phyloP scores from a whole-genome alignment of 768 basidiomycete species.

The Udeniomyces megalosporus region DNA sequence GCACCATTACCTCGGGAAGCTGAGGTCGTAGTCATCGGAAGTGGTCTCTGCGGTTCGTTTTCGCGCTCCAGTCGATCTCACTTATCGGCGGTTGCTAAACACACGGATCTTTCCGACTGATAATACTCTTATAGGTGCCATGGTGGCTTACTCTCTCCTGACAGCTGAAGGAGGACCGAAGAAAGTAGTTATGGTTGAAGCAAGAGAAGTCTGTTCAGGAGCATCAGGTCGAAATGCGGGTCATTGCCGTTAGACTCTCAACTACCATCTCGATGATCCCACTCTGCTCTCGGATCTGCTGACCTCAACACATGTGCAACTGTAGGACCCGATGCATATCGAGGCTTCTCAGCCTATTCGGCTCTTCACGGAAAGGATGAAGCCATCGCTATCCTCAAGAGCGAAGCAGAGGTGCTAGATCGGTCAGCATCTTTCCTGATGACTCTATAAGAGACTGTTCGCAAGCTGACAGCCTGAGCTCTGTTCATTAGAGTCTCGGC shows the following conservation, averaged over 20 bases:
- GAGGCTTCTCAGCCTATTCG: conserved; percentile 24
- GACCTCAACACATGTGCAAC: too few relatives aligned
- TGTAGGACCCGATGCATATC: conserved; percentile 18
- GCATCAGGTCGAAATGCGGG: conserved; percentile 47
- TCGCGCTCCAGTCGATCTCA: too few relatives aligned
- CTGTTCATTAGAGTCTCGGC: conserved; percentile 67
- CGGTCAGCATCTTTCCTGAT: conserved; percentile 30
- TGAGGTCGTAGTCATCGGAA: conserved; percentile 1
- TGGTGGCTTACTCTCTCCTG: not conserved
- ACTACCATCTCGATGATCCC: too few relatives aligned
- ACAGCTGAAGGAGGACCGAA: conserved; percentile 13
- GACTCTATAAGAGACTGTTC: too few relatives aligned
- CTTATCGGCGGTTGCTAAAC: too few relatives aligned
- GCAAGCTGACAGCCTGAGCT: too few relatives aligned
- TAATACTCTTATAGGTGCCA: conserved; percentile 1
- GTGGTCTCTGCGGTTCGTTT: not conserved
- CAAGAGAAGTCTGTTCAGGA: conserved; percentile 40
- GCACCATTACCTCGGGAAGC: not conserved
- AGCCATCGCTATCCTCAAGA: conserved; percentile 22
- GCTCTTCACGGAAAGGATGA: conserved; percentile 31
- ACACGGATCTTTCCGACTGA: too few relatives aligned
- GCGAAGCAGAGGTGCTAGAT: conserved; percentile 37
- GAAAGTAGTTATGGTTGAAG: conserved; percentile 57
- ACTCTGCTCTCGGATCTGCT: too few relatives aligned
- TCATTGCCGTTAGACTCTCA: conserved; percentile 3